Conservation (phyloP, 1,284 basidiomycete species). For the Pseudozyma tsukubaensis region DNA sequence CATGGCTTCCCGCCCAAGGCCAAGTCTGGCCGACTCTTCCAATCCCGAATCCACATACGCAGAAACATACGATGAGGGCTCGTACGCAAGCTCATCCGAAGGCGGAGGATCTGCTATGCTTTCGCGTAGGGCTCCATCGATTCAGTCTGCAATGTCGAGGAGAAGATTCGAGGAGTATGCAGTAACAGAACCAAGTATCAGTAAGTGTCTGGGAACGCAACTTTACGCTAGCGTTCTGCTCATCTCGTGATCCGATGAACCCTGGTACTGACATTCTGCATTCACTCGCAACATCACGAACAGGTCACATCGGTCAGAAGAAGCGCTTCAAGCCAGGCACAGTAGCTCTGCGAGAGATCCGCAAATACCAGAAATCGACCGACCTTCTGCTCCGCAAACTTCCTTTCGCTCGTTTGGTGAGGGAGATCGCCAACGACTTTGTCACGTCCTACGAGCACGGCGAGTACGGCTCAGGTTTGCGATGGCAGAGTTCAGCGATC, state of each 20-base stretch:
- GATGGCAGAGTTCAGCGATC: conserved; percentile 68
- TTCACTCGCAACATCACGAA: no score
- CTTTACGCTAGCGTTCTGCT: not conserved
- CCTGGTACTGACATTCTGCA: not conserved
- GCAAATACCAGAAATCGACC: conserved; percentile 66
- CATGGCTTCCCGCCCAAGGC: conserved; percentile 30
- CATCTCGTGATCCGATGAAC: no score
- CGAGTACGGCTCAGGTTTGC: conserved; percentile 56
- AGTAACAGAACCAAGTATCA: conserved; percentile 44
- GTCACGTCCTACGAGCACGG: conserved; percentile 63
- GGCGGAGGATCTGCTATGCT: conserved; percentile 51
- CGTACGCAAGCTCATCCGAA: conserved; percentile 49
- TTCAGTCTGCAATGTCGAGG: conserved; percentile 35
- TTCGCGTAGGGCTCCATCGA: conserved; percentile 42
- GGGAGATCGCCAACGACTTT: conserved; percentile 67
- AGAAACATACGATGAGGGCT: conserved; percentile 41
- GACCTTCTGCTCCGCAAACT: conserved; percentile 67
- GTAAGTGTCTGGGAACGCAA: conserved; percentile 16
- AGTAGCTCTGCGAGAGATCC: conserved; percentile 67
- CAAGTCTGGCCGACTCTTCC: conserved; percentile 36
- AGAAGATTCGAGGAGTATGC: conserved; percentile 44
- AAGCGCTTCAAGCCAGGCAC: conserved; percentile 64
- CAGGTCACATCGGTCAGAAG: conserved; percentile 44
- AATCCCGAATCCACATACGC: conserved; percentile 43
- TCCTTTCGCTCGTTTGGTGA: conserved; percentile 66